Evolutionary conservation across 2,329 filamentous ascomycete species (phyloP).

Genomic region (Nakataea oryzae): DNA sequence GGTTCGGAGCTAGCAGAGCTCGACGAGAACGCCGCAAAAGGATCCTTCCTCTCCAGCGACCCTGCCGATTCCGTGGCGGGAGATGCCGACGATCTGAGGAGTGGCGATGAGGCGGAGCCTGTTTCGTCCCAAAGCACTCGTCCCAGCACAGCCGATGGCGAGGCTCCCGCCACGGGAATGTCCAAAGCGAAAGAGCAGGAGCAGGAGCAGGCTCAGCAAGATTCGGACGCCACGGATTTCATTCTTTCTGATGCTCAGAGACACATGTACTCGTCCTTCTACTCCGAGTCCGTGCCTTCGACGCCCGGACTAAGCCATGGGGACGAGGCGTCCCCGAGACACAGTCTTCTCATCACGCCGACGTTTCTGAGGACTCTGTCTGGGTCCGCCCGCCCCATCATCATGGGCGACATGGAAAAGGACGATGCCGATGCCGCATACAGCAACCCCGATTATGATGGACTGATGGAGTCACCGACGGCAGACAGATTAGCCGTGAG

Average conservation of each 20-base stretch:
- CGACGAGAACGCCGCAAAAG: neutral
- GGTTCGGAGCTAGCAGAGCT: neutral
- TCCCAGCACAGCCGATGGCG: neutral
- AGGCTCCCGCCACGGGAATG: neutral
- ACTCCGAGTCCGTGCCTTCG: conserved; percentile 11
- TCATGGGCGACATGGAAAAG: neutral
- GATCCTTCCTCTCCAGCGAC: neutral
- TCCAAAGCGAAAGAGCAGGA: neutral
- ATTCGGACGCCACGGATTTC: neutral
- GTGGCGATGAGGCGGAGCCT: no score
- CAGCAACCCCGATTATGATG: neutral
- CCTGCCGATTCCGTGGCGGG: neutral
- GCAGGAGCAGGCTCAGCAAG: neutral
- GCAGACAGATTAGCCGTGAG: neutral
- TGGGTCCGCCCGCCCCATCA: neutral
- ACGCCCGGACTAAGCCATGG: conserved; percentile 20
- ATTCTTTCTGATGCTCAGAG: neutral
- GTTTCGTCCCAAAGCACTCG: neutral
- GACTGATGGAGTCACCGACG: neutral
- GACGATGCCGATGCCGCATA: neutral
- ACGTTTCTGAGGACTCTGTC: neutral
- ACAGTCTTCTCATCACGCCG: conserved; percentile 18
- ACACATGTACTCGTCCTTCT: neutral
- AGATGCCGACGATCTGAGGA: no score
- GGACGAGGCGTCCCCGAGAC: conserved; percentile 15